Evolutionary conservation across 768 basidiomycete genomes (phyloP).

Genomic region (Chalciporus pseudorubinellus): DNA sequence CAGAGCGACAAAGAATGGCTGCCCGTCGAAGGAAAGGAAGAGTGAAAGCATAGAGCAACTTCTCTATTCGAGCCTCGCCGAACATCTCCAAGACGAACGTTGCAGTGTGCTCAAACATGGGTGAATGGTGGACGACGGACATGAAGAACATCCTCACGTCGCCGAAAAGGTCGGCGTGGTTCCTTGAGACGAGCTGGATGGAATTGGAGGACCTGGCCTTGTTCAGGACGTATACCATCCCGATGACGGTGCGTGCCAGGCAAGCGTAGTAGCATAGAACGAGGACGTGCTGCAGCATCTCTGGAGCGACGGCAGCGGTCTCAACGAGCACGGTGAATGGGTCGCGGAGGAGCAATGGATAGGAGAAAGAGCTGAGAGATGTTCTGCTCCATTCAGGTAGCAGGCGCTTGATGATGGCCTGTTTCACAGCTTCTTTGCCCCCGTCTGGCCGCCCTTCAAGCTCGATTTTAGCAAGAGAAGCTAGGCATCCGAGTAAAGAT

Average conservation of each 20-base stretch:
- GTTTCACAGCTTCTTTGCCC: constrained; percentile 72
- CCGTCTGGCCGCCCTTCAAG: constrained; percentile 72
- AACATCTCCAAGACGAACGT: constrained; percentile 76
- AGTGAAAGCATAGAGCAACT: constrained; percentile 82
- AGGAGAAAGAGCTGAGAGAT: constrained; percentile 77
- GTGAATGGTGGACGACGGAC: constrained; percentile 86
- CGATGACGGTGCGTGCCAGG: constrained; percentile 82
- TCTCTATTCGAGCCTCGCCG: constrained; percentile 82
- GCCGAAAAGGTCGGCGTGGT: constrained; percentile 74
- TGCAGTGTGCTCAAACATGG: constrained; percentile 81
- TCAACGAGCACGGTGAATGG: constrained; percentile 90
- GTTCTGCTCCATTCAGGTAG: constrained; percentile 91
- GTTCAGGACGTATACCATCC: constrained; percentile 78
- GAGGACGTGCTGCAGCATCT: constrained; percentile 86
- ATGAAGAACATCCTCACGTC: constrained; percentile 88
- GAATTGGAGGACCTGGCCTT: constrained; percentile 59
- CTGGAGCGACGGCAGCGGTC: constrained; percentile 84
- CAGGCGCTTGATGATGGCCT: constrained; percentile 85
- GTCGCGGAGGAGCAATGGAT: constrained; percentile 84
- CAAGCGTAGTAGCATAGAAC: constrained; percentile 88
- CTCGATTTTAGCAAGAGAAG: constrained; percentile 61
- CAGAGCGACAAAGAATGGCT: constrained; percentile 77
- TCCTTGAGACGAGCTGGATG: constrained; percentile 42
- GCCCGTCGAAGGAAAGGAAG: constrained; percentile 89
- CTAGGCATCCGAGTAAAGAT: constrained; percentile 68